Base-by-base conservation (phyloP, 106 monocot genomes). In the Acorus calamus region DNA sequence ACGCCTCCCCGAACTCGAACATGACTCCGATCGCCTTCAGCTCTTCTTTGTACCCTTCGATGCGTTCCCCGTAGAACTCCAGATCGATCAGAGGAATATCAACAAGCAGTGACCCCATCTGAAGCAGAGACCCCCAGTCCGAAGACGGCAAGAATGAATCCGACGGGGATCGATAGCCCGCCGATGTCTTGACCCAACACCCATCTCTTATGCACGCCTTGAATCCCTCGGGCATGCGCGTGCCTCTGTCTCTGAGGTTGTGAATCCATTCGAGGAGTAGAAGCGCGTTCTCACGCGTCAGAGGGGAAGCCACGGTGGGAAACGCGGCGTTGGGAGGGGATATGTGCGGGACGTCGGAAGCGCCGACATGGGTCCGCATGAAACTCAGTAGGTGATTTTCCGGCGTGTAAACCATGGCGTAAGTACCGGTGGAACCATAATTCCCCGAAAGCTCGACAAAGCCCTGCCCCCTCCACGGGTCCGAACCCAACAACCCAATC, bases 231-330 rank as follows among this genome's bases (percentile, higher is more conserved):
- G 76, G 79, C 3, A 77, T 44, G 4, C 3, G 5, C 44, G 44
- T 14, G 9, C 80, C 70, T 9, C 6, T 9, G 5, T 44, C 52
- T 43, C 8, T 71, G 42, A 83, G 11, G 51, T 74, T 56, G 1
- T 42, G n/a, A 66, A 84, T 70, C 84, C 84, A 84, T 2, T 80
- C 28, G 1, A 84, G 69, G 0, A 84, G 68, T 57, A 84, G 60
- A 47, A 80, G 45, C 3, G 76, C 73, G 53, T 84, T 73, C 4
- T 73, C 58, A 55, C 55, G 52, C 9, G 73, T 76, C 43, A 84
- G 44, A 49, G 66, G 59, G 44, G 84, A 78, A 44, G 62, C 63
- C 2, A 75, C 64, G 14, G 68, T 75, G 12, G 67, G 60, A 55
- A 83, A 79, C 3, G 14, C 5, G 2, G 73, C 56, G 3, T 46